Evolutionary conservation across 2,329 filamentous ascomycete species (phyloP).

Genomic region (Lachnellula arida): DNA sequence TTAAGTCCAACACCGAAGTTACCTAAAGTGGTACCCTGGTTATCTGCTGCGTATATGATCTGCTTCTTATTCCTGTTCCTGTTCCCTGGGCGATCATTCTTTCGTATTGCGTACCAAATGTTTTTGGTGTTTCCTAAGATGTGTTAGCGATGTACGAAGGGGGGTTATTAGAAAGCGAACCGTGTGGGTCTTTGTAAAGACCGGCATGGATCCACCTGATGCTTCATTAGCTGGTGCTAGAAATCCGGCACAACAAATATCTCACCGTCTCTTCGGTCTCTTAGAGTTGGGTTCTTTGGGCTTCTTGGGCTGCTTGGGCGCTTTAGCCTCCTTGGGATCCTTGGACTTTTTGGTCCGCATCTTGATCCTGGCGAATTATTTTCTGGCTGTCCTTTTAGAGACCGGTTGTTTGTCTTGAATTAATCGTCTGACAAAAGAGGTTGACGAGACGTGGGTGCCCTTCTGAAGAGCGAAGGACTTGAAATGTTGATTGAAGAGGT

Average conservation of each 20-base stretch:
- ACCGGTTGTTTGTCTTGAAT: too few relatives aligned
- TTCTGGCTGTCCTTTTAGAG: not conserved
- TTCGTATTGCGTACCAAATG: not conserved
- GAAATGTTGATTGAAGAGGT: too few relatives aligned
- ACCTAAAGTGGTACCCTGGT: not conserved
- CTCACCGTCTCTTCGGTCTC: not conserved
- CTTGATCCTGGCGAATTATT: not conserved
- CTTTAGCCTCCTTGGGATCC: not conserved
- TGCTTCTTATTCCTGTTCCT: too few relatives aligned
- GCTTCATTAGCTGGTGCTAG: not conserved
- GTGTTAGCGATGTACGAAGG: too few relatives aligned
- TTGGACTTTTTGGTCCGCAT: not conserved
- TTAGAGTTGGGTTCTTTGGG: not conserved
- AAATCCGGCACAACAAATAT: not conserved
- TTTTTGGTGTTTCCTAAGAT: not conserved
- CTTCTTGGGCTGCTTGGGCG: not conserved
- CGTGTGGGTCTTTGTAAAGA: not conserved
- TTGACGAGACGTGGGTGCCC: too few relatives aligned
- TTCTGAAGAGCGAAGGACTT: too few relatives aligned
- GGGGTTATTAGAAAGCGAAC: not conserved
- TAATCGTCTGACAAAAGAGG: too few relatives aligned
- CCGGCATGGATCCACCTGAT: not conserved
- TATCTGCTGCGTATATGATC: not conserved
- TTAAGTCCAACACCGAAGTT: not conserved
- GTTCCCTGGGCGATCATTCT: not conserved